Conservation (phyloP, 345 rosid species). For the Salix viminalis region DNA sequence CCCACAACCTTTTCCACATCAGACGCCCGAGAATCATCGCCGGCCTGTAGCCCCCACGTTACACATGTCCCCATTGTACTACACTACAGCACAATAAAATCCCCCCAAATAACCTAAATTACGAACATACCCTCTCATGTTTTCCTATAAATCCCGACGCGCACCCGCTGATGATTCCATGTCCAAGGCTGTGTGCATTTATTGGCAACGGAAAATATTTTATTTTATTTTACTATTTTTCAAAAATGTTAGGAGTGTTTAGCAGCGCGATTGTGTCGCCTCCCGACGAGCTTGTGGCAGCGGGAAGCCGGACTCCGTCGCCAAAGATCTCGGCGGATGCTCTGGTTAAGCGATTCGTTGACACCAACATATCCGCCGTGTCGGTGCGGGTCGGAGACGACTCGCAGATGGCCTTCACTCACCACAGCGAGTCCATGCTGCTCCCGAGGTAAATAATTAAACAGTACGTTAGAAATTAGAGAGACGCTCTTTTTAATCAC, state of each 20-base stretch:
- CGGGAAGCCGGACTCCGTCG: conserved; percentile 90
- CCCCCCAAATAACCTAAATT: neutral
- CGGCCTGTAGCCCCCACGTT: conserved; percentile 22
- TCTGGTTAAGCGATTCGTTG: conserved; percentile 59
- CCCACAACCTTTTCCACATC: conserved; percentile 9
- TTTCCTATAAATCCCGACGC: conserved; percentile 23
- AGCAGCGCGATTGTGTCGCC: conserved; percentile 72
- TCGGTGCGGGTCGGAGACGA: conserved; percentile 65
- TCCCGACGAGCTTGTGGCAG: conserved; percentile 96
- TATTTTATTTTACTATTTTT: neutral
- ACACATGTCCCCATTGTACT: conserved; percentile 6
- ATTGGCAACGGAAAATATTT: neutral
- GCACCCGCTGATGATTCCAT: neutral
- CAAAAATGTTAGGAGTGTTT: conserved; percentile 80
- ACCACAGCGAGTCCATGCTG: conserved; percentile 60
- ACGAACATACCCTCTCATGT: conserved; percentile 11
- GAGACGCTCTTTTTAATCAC: too few species aligned
- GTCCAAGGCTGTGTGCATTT: conserved; percentile 11
- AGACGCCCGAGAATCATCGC: conserved; percentile 38
- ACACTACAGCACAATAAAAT: neutral
- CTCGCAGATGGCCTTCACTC: conserved; percentile 71
- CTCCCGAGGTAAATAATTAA: conserved; percentile 62
- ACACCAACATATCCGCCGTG: conserved; percentile 54
- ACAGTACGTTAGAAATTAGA: too few species aligned
- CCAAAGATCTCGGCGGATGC: conserved; percentile 65